Conservation (phyloP, 768 basidiomycete genomes). For the Saitozyma podzolica region DNA sequence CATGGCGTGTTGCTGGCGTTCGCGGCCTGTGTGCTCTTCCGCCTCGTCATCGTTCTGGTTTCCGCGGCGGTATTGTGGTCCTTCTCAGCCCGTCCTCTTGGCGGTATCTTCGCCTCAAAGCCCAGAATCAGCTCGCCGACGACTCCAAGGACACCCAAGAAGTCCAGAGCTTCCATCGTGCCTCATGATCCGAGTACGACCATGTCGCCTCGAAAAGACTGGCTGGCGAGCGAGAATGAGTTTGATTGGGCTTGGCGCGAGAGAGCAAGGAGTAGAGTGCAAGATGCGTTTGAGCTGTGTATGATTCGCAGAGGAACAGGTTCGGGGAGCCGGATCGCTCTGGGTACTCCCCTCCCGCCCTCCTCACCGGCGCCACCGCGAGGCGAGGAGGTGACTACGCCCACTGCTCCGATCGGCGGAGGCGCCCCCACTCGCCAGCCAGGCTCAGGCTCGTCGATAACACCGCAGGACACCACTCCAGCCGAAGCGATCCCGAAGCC, state of each 20-base stretch:
- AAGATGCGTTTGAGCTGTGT: constrained; percentile 82
- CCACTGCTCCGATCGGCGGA: neutral
- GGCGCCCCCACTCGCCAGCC: constrained; percentile 2
- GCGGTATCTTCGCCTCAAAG: constrained; percentile 61
- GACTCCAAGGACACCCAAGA: constrained; percentile 19
- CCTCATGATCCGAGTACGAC: constrained; percentile 33
- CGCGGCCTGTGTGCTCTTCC: constrained; percentile 77
- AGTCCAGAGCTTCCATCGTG: constrained; percentile 14
- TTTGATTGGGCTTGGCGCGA: constrained; percentile 81
- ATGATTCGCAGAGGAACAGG: constrained; percentile 49
- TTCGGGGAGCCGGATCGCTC: too few relatives aligned
- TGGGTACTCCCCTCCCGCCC: too few relatives aligned
- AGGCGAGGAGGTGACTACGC: too few relatives aligned
- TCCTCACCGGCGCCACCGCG: too few relatives aligned
- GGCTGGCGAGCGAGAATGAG: constrained; percentile 52
- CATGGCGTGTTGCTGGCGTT: constrained; percentile 77
- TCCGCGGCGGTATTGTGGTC: constrained; percentile 81
- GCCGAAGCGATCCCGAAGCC: too few relatives aligned
- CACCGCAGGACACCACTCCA: neutral
- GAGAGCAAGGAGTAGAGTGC: constrained; percentile 67
- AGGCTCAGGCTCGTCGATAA: constrained; percentile 6
- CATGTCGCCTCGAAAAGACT: constrained; percentile 30
- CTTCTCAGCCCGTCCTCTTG: constrained; percentile 70
- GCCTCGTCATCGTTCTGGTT: constrained; percentile 64
- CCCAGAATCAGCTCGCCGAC: neutral